Conservation (phyloP, 805 yeast genomes). For the Hemisphaericaspora nanyangensis region DNA sequence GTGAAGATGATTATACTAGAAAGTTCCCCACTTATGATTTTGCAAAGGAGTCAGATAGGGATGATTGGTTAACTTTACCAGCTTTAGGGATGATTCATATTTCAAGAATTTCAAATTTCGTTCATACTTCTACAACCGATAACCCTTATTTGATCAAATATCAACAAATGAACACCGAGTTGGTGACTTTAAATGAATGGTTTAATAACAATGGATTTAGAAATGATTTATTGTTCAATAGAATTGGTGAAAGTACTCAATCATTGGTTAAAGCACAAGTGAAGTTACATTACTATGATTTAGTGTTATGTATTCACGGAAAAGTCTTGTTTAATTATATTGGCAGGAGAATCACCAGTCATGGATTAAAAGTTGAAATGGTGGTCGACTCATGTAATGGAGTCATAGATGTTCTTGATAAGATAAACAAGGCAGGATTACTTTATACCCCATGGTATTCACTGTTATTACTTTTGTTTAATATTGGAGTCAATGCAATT, state of each 20-base stretch:
- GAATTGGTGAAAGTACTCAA: slow-evolving; percentile 9
- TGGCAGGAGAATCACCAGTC: slow-evolving; percentile 27
- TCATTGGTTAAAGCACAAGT: slow-evolving; percentile 32
- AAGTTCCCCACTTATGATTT: slow-evolving; percentile 27
- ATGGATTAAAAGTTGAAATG: slow-evolving; percentile 27
- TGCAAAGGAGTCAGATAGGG: slow-evolving; percentile 26
- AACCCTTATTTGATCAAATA: slow-evolving; percentile 23
- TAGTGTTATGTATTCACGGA: slow-evolving; percentile 34
- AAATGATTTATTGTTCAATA: slow-evolving; percentile 19
- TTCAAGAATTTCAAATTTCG: slow-evolving; percentile 34
- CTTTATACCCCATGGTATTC: slow-evolving; percentile 52
- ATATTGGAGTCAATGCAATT: slow-evolving; percentile 39
- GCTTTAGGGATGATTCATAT: slow-evolving; percentile 44
- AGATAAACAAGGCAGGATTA: slow-evolving; percentile 23
- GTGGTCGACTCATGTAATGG: slow-evolving; percentile 29
- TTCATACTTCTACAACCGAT: slow-evolving; percentile 28
- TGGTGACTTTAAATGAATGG: slow-evolving; percentile 28
- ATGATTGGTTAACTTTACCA: slow-evolving; percentile 48
- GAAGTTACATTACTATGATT: slow-evolving; percentile 36
- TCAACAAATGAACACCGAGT: slow-evolving; percentile 29
- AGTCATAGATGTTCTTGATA: slow-evolving; percentile 25
- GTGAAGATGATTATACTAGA: slow-evolving; percentile 34
- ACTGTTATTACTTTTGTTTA: slow-evolving; percentile 41
- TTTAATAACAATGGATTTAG: slow-evolving; percentile 30
- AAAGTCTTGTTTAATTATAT: slow-evolving; percentile 27